phyloP scores from a whole-genome alignment of 2,329 filamentous ascomycete species.

The Waltergamsia citrina region DNA sequence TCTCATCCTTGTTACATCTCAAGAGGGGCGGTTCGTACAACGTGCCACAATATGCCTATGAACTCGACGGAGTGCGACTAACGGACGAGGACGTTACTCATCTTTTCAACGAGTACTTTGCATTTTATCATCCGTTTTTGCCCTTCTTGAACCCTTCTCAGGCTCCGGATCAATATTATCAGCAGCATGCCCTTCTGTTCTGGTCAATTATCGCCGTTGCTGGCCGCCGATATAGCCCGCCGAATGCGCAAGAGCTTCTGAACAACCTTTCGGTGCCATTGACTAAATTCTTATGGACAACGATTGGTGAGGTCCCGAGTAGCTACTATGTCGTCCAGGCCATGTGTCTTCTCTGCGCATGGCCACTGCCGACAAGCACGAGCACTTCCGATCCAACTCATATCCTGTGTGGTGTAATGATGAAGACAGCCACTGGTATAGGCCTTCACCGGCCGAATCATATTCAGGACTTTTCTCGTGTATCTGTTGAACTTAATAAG shows the following conservation, averaged over 20 bases:
- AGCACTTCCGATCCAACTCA: constrained; percentile 74
- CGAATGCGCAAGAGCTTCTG: constrained; percentile 50
- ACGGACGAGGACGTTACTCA: constrained; percentile 53
- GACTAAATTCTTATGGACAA: constrained; percentile 66
- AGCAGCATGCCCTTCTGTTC: constrained; percentile 72
- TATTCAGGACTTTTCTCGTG: constrained; percentile 73
- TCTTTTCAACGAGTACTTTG: constrained; percentile 68
- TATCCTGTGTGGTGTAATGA: constrained; percentile 74
- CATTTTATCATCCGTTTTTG: constrained; percentile 66
- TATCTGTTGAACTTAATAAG: constrained; percentile 64
- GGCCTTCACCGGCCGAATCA: constrained; percentile 73
- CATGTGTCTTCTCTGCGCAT: constrained; percentile 69
- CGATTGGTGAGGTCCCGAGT: constrained; percentile 67
- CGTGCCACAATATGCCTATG: constrained; percentile 48
- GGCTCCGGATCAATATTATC: constrained; percentile 63
- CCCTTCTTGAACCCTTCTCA: constrained; percentile 62
- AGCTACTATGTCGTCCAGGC: constrained; percentile 77
- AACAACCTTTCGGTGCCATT: constrained; percentile 58
- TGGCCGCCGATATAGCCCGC: constrained; percentile 54
- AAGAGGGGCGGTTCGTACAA: constrained; percentile 56
- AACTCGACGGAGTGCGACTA: constrained; percentile 54
- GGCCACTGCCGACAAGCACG: constrained; percentile 75
- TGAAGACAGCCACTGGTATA: constrained; percentile 78
- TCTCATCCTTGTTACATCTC: constrained; percentile 55
- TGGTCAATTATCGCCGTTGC: constrained; percentile 76